Conservation (phyloP, 2,329 filamentous ascomycete species). For the Amphichorda felina region DNA sequence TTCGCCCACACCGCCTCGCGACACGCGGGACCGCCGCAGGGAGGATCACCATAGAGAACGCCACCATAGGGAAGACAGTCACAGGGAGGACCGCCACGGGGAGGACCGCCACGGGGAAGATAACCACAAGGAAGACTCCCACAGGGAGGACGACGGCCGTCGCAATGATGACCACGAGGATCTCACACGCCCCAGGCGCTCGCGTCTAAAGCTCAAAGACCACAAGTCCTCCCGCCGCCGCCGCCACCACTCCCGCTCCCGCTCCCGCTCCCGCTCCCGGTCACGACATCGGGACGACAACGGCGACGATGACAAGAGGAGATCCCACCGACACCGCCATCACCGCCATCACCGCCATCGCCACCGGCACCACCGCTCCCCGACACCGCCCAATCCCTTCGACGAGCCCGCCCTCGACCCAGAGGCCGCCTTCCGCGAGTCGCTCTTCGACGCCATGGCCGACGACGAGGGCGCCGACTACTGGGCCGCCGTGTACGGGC, state of each 20-base stretch:
- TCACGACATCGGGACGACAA: constrained; percentile 13
- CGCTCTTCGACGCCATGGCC: constrained; percentile 90
- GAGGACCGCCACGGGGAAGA: neutral
- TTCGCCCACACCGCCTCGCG: constrained; percentile 1
- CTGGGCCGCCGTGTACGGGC: constrained; percentile 94
- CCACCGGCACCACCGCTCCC: constrained; percentile 17
- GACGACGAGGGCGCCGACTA: constrained; percentile 93
- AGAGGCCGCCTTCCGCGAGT: constrained; percentile 76
- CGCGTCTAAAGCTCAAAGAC: constrained; percentile 21
- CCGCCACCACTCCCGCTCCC: constrained; percentile 7
- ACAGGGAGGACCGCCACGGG: constrained; percentile 4
- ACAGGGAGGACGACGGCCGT: constrained; percentile 1
- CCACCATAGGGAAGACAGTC: too few species aligned
- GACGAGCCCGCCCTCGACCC: constrained; percentile 43
- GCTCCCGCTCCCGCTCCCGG: constrained; percentile 7
- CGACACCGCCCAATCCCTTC: constrained; percentile 34
- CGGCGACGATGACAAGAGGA: constrained; percentile 8
- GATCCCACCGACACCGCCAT: constrained; percentile 10
- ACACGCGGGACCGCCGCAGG: constrained; percentile 3
- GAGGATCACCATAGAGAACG: neutral
- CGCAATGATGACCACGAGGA: constrained; percentile 8
- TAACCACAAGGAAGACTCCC: constrained; percentile 4
- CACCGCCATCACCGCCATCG: constrained; percentile 16
- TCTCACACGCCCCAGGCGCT: constrained; percentile 14
- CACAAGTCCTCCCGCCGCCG: constrained; percentile 13